Percentiles rank a stretch among this genome's conserved stretches.
Conservation (phyloP, 352 stramenopile genomes). For the Pythium angustatum region DNA sequence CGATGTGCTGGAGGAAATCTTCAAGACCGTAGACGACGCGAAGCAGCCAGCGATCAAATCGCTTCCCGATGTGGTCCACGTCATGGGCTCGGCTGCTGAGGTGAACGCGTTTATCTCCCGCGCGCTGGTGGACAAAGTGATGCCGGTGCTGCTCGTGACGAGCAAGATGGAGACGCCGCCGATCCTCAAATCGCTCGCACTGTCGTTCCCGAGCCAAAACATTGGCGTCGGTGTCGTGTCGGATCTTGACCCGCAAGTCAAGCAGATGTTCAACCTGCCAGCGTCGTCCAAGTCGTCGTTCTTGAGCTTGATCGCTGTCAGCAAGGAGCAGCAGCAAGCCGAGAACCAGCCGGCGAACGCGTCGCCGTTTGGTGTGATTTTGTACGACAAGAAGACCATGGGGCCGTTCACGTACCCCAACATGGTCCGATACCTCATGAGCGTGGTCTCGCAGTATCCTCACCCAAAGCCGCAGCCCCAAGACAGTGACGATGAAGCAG, state of each 20-base stretch:
- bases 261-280: slow-evolving; percentile 59
- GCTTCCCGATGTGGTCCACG: slow-evolving; percentile 48
- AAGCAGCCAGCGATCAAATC: slow-evolving; percentile 46
- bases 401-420: slow-evolving; percentile 67
- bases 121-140: slow-evolving; percentile 33
- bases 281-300: slow-evolving; percentile 40
- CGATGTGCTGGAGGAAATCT: slow-evolving; percentile 40
- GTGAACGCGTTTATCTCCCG: slow-evolving; percentile 60
- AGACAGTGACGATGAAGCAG: slow-evolving; percentile 23
- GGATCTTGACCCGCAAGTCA: slow-evolving; percentile 55
- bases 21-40: slow-evolving; percentile 48
- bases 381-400: slow-evolving; percentile 72
- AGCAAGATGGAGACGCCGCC: slow-evolving; percentile 48
- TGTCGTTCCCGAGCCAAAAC: slow-evolving; percentile 62
- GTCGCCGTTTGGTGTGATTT: slow-evolving; percentile 56
- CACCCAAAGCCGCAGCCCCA: slow-evolving; percentile 30
- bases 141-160: slow-evolving; percentile 70
- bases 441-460: slow-evolving; percentile 65
- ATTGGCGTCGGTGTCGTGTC: slow-evolving; percentile 54
- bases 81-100: slow-evolving; percentile 49
- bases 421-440: slow-evolving; percentile 65
- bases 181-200: slow-evolving; percentile 59
- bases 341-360: slow-evolving; percentile 27
- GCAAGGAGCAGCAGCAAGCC: slow-evolving; percentile 22
- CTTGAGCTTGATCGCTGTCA: slow-evolving; percentile 47